Evolutionary conservation across 1,284 basidiomycete species (phyloP).

Genomic region (Puccinia hordei): DNA sequence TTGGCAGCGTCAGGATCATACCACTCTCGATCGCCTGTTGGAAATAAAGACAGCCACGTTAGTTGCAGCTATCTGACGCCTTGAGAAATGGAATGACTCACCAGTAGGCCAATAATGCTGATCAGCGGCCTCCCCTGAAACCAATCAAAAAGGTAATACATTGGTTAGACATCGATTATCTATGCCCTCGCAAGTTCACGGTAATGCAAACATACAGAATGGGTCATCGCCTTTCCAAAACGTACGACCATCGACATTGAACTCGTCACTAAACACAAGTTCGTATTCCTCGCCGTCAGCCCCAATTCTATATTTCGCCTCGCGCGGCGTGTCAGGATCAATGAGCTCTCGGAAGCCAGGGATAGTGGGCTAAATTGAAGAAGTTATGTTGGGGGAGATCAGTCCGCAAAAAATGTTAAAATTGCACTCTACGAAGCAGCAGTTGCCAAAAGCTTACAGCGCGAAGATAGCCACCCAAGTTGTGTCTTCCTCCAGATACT

Average conservation of each 20-base stretch:
- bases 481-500: neutral
- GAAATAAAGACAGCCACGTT: neutral
- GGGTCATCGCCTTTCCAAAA: constrained; percentile 60
- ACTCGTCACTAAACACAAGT: constrained; percentile 60
- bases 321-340: constrained; percentile 58
- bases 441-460: neutral
- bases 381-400: neutral
- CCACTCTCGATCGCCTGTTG: constrained; percentile 55
- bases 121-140: constrained; percentile 44
- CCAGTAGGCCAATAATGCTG: constrained; percentile 47
- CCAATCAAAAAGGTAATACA: neutral
- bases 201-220: constrained; percentile 54
- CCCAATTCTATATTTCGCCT: constrained; percentile 52
- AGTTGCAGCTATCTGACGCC: neutral
- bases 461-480: constrained; percentile 17
- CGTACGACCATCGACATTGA: constrained; percentile 58
- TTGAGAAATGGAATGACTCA: neutral
- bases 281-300: constrained; percentile 56
- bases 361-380: constrained; percentile 33
- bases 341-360: constrained; percentile 53
- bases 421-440: neutral
- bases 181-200: neutral
- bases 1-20: constrained; percentile 59
- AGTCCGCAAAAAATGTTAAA: neutral
- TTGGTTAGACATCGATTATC: neutral